Conservation (phyloP, 345 rosid genomes). For the Clarkia xantiana region DNA sequence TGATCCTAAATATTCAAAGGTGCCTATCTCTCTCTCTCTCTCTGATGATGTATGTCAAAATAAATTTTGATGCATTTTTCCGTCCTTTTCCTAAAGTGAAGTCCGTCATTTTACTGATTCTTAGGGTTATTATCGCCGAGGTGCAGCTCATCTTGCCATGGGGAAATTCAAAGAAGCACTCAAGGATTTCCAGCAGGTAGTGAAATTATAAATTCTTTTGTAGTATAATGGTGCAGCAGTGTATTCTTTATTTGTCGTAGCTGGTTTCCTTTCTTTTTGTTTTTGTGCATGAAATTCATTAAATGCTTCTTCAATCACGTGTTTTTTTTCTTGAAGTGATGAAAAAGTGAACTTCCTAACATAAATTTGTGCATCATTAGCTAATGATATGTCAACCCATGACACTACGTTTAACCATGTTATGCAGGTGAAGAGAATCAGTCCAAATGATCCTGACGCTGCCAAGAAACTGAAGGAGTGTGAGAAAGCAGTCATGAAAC, state of each 20-base stretch:
- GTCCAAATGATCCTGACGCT: constrained; percentile 95
- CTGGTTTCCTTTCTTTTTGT: background rate
- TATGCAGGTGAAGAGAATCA: constrained; percentile 57
- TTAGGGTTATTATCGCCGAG: constrained; percentile 93
- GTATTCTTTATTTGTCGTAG: background rate
- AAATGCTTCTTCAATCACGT: too few relatives aligned
- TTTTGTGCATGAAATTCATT: too few relatives aligned
- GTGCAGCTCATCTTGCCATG: constrained; percentile 94
- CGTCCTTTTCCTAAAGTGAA: constrained; percentile 9
- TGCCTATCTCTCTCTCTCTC: constrained; percentile 9
- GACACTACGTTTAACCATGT: background rate
- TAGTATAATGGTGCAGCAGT: background rate
- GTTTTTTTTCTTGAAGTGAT: background rate
- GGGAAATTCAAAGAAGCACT: constrained; percentile 93
- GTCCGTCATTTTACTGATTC: constrained; percentile 1
- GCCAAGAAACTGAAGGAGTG: constrained; percentile 77
- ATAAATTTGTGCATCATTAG: background rate
- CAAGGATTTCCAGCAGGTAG: constrained; percentile 92
- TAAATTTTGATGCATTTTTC: background rate
- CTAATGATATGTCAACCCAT: too few relatives aligned
- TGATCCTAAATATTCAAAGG: constrained; percentile 83
- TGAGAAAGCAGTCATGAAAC: constrained; percentile 86
- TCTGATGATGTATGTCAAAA: background rate
- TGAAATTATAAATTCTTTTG: constrained; percentile 3
- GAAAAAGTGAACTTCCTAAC: background rate